Conservation (phyloP, 2,329 filamentous ascomycete genomes). For the Nannizziopsis barbatae region DNA sequence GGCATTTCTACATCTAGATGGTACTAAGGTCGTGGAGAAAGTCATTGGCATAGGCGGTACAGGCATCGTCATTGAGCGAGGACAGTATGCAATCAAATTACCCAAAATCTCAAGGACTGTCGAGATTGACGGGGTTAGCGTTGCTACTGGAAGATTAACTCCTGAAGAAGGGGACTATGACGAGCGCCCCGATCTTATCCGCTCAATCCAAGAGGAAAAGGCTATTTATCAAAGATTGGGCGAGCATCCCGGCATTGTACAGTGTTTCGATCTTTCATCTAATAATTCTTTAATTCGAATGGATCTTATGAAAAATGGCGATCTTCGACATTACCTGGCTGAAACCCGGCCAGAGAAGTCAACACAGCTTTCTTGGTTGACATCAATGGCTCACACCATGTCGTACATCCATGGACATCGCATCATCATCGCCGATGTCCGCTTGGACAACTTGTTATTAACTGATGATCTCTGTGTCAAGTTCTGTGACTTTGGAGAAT, state of each 20-base stretch:
- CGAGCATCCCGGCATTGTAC: too few relatives aligned
- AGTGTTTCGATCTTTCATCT: constrained; percentile 8
- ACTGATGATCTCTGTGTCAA: constrained; percentile 15
- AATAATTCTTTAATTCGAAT: constrained; percentile 14
- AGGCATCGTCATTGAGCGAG: constrained; percentile 16
- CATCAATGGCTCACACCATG: constrained; percentile 20
- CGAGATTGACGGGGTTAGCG: constrained; percentile 15
- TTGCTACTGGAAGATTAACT: constrained; percentile 9
- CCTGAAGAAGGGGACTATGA: constrained; percentile 17
- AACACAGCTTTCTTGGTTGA: constrained; percentile 20
- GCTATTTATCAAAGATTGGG: too few relatives aligned
- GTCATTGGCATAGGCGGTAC: constrained; percentile 16
- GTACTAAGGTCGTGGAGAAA: constrained; percentile 14
- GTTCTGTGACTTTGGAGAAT: constrained; percentile 19
- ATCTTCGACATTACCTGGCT: constrained; percentile 19
- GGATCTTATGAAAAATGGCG: constrained; percentile 20
- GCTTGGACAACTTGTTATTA: constrained; percentile 12
- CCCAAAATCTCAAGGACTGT: constrained; percentile 14
- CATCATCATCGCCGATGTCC: constrained; percentile 23
- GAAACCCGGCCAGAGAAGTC: constrained; percentile 15
- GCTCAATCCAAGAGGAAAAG: constrained; percentile 8
- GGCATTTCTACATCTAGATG: constrained; percentile 15
- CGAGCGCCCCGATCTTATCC: constrained; percentile 12
- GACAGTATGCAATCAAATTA: constrained; percentile 17
- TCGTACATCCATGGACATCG: constrained; percentile 19